These are phyloP conservation scores for Mycosarcoma mackinlayi DNA, from an alignment of 1,284 basidiomycete species.

Conservation along the genomic window DNA sequence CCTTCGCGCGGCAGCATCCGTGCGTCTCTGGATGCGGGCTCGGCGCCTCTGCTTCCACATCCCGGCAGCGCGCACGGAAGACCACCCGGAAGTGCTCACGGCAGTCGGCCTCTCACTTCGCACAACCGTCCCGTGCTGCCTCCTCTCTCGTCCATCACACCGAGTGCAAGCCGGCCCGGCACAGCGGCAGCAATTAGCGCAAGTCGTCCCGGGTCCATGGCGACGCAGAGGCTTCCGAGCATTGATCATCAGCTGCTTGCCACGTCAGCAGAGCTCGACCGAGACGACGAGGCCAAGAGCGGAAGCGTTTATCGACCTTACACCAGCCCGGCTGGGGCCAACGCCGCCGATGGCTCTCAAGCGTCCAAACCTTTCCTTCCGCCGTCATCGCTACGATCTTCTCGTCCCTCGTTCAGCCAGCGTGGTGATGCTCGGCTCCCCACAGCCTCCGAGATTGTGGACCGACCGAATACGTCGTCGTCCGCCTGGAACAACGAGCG, in stretches of 20 bases:
- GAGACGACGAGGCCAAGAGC: slow-evolving; percentile 23
- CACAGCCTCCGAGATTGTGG: slow-evolving; percentile 15
- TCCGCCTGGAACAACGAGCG: slow-evolving; percentile 25
- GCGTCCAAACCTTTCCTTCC: slow-evolving; percentile 35
- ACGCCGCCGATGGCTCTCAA: slow-evolving; percentile 13
- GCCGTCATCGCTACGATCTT: slow-evolving; percentile 35
- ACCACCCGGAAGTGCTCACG: slow-evolving; percentile 42
- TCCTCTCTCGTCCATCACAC: slow-evolving; percentile 52
- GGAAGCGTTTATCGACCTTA: slow-evolving; percentile 29
- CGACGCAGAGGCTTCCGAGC: slow-evolving; percentile 42
- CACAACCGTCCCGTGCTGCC: slow-evolving; percentile 56
- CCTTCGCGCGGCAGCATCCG: slow-evolving; percentile 41
- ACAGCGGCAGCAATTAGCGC: slow-evolving; percentile 40
- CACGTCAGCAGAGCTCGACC: slow-evolving; percentile 33
- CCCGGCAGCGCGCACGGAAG: slow-evolving; percentile 51
- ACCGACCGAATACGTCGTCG: slow-evolving; percentile 12
- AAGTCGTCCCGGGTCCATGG: slow-evolving; percentile 29
- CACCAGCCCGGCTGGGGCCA: slow-evolving; percentile 45
- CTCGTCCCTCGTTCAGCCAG: slow-evolving; percentile 27
- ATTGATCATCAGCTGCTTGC: slow-evolving; percentile 50
- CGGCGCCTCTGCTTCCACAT: slow-evolving; percentile 29
- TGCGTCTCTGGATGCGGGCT: slow-evolving; percentile 36
- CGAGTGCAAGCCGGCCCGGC: slow-evolving; percentile 51
- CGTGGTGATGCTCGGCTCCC: slow-evolving; percentile 25
- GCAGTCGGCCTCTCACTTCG: slow-evolving; percentile 37